A percentile compares a stretch with the other conserved stretches of the same genome.
Evolutionary conservation across 805 yeast genomes (phyloP).

Genomic region (Lipomyces spencermartinsiae): DNA sequence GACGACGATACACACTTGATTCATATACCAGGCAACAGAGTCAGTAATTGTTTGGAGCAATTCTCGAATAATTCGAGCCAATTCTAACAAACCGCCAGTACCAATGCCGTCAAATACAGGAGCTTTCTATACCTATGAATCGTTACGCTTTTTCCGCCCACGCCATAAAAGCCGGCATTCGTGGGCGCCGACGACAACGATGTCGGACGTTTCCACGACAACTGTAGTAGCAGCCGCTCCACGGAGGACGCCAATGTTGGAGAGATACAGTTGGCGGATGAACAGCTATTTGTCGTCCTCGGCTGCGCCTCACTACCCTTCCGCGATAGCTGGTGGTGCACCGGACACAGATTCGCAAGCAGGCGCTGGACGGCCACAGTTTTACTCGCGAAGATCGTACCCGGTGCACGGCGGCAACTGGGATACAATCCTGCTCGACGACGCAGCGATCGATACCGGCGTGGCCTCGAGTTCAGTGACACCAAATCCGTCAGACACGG

Average conservation of each 20-base stretch:
- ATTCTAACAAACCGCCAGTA: not conserved
- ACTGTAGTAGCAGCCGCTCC: not conserved
- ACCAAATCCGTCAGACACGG: not conserved
- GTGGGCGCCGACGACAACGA: not conserved
- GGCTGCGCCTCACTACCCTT: not conserved
- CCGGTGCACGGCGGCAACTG: slow-evolving; percentile 3
- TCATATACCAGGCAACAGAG: not conserved
- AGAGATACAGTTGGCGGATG: not conserved
- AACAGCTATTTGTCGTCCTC: not conserved
- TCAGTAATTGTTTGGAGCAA: not conserved
- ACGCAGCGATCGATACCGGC: slow-evolving; percentile 18
- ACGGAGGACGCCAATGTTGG: not conserved
- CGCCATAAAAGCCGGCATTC: not conserved
- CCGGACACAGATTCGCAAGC: not conserved
- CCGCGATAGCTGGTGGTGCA: not conserved
- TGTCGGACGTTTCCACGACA: not conserved
- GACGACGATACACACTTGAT: no score
- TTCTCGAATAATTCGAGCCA: not conserved
- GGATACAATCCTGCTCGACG: slow-evolving; percentile 15
- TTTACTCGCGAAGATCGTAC: not conserved
- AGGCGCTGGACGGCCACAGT: not conserved
- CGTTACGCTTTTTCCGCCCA: not conserved
- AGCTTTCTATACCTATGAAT: not conserved
- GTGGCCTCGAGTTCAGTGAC: not conserved
- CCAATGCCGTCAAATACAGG: not conserved